Conservation (phyloP, 1,139 yeast genomes). For the Neolecta irregularis region DNA sequence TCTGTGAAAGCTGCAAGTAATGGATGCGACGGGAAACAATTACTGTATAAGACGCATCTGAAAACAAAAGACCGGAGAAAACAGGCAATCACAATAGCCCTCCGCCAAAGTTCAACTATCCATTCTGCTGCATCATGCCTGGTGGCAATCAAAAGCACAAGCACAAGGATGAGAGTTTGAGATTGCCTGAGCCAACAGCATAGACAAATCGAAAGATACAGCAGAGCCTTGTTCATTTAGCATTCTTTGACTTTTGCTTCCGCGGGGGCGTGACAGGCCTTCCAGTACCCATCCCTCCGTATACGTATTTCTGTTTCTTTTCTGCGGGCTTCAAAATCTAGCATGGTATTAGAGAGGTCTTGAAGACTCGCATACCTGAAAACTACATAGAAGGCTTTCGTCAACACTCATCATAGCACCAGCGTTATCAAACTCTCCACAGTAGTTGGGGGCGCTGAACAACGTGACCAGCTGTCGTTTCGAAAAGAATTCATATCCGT, state of each 20-base stretch:
- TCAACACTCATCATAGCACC: constrained; percentile 99
- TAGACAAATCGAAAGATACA: constrained; percentile 3
- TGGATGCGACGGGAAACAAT: too few species aligned
- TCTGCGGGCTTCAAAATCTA: constrained; percentile 86
- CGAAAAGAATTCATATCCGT: constrained; percentile 92
- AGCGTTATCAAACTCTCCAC: constrained; percentile 97
- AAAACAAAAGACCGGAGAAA: constrained; percentile 1
- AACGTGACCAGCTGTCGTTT: constrained; percentile 90
- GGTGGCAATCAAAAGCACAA: constrained; percentile 1
- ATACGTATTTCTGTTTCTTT: constrained; percentile 62
- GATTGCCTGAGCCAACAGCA: background rate
- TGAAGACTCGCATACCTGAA: constrained; percentile 36
- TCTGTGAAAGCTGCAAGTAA: too few species aligned
- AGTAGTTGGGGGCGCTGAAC: constrained; percentile 92
- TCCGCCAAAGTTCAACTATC: too few species aligned
- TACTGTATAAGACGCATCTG: too few species aligned
- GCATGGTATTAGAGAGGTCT: background rate
- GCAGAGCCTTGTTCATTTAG: constrained; percentile 12
- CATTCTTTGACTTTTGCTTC: constrained; percentile 37
- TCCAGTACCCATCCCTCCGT: constrained; percentile 34
- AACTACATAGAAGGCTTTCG: constrained; percentile 85
- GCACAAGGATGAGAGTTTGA: background rate
- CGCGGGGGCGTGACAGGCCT: constrained; percentile 47
- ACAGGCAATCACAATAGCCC: too few species aligned
- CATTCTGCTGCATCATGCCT: constrained; percentile 3